These are phyloP conservation scores for Trichoderma guizhouense DNA, from an alignment of 2,329 filamentous ascomycete genomes.

Conservation along the genomic window DNA sequence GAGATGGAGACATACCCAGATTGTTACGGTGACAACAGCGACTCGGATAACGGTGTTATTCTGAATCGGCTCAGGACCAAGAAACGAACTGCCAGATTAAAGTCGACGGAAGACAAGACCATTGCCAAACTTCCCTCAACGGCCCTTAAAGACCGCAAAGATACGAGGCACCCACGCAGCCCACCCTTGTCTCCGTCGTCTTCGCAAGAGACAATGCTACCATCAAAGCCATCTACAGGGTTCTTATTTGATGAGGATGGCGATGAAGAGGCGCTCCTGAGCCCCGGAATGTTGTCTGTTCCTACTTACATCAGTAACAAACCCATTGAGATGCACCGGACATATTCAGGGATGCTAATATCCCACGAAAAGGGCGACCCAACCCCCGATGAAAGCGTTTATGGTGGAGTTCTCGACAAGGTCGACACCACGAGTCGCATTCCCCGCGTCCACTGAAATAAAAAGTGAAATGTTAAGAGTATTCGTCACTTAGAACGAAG, in stretches of 20 bases:
- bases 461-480: too few species aligned
- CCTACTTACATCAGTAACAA: not conserved
- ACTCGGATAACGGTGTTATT: not conserved
- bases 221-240: too few species aligned
- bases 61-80: not conserved
- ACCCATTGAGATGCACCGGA: not conserved
- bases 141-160: not conserved
- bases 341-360: too few species aligned
- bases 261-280: not conserved
- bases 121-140: not conserved
- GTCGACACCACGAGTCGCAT: too few species aligned
- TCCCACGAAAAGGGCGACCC: too few species aligned
- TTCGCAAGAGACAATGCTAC: not conserved
- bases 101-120: not conserved
- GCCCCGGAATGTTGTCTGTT: not conserved
- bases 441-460: too few species aligned
- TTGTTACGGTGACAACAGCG: not conserved
- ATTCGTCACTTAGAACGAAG: too few species aligned
- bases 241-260: not conserved
- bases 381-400: too few species aligned
- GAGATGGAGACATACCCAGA: not conserved
- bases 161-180: not conserved
- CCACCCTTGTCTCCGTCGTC: not conserved
- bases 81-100: not conserved
- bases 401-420: too few species aligned